Conservation (phyloP, 2,329 filamentous ascomycete genomes). For the Aspergillus piperis region DNA sequence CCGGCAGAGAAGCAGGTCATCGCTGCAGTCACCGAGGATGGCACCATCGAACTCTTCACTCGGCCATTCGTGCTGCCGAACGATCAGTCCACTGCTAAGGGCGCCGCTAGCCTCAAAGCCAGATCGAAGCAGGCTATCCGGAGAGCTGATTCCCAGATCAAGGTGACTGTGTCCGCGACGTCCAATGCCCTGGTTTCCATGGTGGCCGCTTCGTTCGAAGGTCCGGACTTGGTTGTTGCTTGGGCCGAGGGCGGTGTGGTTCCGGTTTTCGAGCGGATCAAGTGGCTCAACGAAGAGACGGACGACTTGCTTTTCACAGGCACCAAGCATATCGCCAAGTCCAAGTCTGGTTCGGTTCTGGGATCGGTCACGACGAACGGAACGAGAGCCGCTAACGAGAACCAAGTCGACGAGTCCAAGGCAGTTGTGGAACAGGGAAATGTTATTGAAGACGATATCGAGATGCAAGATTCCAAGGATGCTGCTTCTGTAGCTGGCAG, state of each 20-base stretch:
- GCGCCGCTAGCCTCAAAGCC: conserved; percentile 45
- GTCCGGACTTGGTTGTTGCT: conserved; percentile 48
- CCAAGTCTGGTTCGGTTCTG: conserved; percentile 46
- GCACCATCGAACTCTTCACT: conserved; percentile 53
- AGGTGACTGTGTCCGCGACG: conserved; percentile 46
- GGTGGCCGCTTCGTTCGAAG: conserved; percentile 48
- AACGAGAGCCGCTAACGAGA: conserved; percentile 52
- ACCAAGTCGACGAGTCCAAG: conserved; percentile 59
- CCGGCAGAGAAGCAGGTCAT: conserved; percentile 45
- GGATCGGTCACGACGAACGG: conserved; percentile 56
- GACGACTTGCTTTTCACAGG: conserved; percentile 49
- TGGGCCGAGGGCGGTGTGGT: conserved; percentile 54
- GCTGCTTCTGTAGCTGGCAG: conserved; percentile 33
- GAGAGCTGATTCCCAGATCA: conserved; percentile 48
- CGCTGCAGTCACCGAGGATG: conserved; percentile 50
- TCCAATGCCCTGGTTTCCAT: conserved; percentile 44
- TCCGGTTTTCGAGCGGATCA: conserved; percentile 52
- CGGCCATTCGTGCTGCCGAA: conserved; percentile 46
- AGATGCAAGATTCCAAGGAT: conserved; percentile 43
- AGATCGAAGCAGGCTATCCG: conserved; percentile 48
- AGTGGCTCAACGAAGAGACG: conserved; percentile 48
- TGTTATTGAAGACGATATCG: conserved; percentile 47
- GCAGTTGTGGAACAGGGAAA: conserved; percentile 55
- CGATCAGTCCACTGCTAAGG: conserved; percentile 28
- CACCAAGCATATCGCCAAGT: conserved; percentile 46